Evolutionary conservation across 2,329 filamentous ascomycete species (phyloP).

Genomic region (Ascochyta koolunga): DNA sequence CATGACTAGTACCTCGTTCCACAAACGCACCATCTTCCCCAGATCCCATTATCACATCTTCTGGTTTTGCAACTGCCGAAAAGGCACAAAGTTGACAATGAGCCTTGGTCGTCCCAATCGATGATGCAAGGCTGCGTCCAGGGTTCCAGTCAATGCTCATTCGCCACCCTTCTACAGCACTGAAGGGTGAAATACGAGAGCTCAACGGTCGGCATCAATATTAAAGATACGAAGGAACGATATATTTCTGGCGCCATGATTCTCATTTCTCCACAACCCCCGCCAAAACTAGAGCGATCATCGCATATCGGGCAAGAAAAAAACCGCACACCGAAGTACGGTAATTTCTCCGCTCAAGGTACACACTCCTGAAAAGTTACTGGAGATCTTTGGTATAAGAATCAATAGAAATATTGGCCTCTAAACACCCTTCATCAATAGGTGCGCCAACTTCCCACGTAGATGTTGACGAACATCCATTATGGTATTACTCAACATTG

Average conservation of each 20-base stretch:
- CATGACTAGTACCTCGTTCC: background rate
- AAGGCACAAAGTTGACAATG: background rate
- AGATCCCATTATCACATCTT: background rate
- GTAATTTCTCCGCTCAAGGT: conserved; percentile 6
- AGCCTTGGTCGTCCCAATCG: background rate
- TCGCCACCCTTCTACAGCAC: background rate
- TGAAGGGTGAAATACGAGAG: background rate
- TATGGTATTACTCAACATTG: conserved; percentile 4
- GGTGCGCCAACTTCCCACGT: background rate
- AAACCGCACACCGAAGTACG: conserved; percentile 4
- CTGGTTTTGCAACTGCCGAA: background rate
- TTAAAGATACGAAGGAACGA: background rate
- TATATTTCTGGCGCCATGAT: background rate
- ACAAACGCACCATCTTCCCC: background rate
- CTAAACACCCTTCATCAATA: background rate
- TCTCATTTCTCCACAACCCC: conserved; percentile 4
- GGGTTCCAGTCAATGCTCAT: no score
- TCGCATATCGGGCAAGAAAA: background rate
- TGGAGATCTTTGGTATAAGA: background rate
- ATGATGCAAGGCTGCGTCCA: background rate
- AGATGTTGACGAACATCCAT: background rate
- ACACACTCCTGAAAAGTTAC: background rate
- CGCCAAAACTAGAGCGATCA: background rate
- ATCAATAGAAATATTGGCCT: background rate
- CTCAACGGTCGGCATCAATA: background rate